A percentile compares a stretch with the other conserved stretches of the same genome.
Conservation (phyloP, 1,284 basidiomycete genomes). For the Heterobasidion parviporum region DNA sequence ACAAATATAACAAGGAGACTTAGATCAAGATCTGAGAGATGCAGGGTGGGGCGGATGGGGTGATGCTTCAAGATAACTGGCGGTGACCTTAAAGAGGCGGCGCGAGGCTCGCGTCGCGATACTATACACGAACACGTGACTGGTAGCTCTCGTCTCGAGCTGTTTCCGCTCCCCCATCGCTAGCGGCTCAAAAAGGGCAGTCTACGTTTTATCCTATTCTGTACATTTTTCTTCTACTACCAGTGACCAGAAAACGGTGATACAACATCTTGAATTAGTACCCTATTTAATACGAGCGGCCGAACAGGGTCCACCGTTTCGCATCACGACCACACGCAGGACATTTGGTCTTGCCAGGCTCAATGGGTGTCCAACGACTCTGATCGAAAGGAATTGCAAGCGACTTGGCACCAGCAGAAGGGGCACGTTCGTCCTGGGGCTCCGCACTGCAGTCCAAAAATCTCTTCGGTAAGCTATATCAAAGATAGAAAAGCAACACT, state of each 20-base stretch:
- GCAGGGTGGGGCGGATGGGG: too few relatives aligned
- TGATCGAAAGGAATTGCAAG: constrained; percentile 98
- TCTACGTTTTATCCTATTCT: not conserved
- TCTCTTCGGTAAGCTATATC: constrained; percentile 7
- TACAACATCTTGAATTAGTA: not conserved
- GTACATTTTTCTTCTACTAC: not conserved
- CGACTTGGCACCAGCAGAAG: constrained; percentile 97
- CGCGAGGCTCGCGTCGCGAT: too few relatives aligned
- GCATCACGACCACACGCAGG: constrained; percentile 79
- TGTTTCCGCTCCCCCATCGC: too few relatives aligned
- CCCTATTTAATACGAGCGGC: constrained; percentile 63
- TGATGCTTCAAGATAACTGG: too few relatives aligned
- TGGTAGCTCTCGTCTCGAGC: too few relatives aligned
- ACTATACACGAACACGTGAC: too few relatives aligned
- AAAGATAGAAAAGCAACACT: constrained; percentile 28
- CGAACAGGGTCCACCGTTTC: constrained; percentile 91
- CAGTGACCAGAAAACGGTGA: not conserved
- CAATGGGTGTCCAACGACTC: constrained; percentile 68
- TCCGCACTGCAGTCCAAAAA: constrained; percentile 47
- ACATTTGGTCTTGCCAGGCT: constrained; percentile 77
- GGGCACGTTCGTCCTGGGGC: constrained; percentile 88
- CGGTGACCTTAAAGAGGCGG: too few relatives aligned
- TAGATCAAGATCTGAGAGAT: too few relatives aligned
- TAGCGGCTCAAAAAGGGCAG: too few relatives aligned
- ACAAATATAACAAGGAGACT: too few relatives aligned